Percentiles rank a stretch among this genome's conserved stretches.
Evolutionary conservation across 345 rosid species (phyloP).

Genomic region (Orychophragmus violaceus): DNA sequence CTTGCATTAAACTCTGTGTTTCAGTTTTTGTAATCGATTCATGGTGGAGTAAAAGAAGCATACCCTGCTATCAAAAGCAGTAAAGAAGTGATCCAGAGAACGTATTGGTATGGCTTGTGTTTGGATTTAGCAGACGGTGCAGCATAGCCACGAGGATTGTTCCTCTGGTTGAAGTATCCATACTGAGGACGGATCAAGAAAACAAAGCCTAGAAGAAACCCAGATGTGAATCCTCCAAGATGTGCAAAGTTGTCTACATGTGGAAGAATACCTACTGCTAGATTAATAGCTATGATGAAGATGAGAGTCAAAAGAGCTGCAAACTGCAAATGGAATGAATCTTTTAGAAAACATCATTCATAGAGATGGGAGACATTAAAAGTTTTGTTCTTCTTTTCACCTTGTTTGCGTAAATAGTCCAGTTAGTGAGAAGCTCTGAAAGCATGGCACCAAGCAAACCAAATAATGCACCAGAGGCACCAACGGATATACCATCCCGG

Average conservation of each 20-base stretch:
- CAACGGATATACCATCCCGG: slow-evolving; percentile 76
- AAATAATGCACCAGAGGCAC: slow-evolving; percentile 97
- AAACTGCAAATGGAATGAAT: slow-evolving; percentile 44
- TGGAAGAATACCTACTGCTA: slow-evolving; percentile 82
- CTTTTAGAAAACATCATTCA: slow-evolving; percentile 11
- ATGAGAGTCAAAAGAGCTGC: slow-evolving; percentile 82
- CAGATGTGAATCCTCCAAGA: slow-evolving; percentile 84
- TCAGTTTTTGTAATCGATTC: neutral
- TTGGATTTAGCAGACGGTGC: slow-evolving; percentile 44
- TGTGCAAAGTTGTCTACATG: slow-evolving; percentile 98
- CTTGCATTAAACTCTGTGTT: neutral
- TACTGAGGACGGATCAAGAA: slow-evolving; percentile 84
- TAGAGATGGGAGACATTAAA: neutral
- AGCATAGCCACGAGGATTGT: slow-evolving; percentile 44
- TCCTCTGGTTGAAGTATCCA: slow-evolving; percentile 58
- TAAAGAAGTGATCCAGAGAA: slow-evolving; percentile 52
- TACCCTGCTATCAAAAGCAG: slow-evolving; percentile 57
- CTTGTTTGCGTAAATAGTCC: slow-evolving; percentile 94
- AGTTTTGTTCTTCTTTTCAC: slow-evolving; percentile 16
- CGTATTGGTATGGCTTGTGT: slow-evolving; percentile 75
- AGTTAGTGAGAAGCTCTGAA: slow-evolving; percentile 86
- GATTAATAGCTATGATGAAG: slow-evolving; percentile 61
- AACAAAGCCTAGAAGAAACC: slow-evolving; percentile 93
- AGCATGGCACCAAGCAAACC: slow-evolving; percentile 97
- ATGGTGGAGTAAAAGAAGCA: slow-evolving; percentile 8